Evolutionary conservation across 1,284 basidiomycete genomes (phyloP), one percentile per base, ranked within the genome.

Genomic region (Ustilago vetiveriae): DNA sequence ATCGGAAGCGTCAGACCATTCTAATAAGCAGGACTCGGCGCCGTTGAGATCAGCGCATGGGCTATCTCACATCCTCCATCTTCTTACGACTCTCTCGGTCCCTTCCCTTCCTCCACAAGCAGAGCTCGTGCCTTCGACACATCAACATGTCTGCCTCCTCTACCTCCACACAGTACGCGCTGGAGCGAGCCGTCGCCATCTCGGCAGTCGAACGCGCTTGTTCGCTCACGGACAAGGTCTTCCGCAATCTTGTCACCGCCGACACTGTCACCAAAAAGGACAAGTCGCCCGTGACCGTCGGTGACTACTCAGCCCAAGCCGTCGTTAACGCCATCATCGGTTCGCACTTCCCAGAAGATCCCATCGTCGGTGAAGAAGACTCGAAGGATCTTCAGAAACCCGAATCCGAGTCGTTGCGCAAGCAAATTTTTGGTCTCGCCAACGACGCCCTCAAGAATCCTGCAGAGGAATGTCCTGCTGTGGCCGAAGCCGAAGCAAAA

Each of bases 281-380:
- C 85, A 94, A 94, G 83, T 93, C 91, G 30, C 95, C 95, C 4
- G 95, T 98, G 3, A 98, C 95, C 13, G 92, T 81, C n/a, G 80
- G 80, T 16, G 80, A 81, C 59, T 81, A 74, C 51, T 75, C 76
- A 23, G 79, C 79, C 3, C 80, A 81, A 43, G 80, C 78, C 3
- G 72, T 78, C 3, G 71, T 81, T 24, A 81, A 80, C 58, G 60
- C 69, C 17, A 64, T 81, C 14, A 59, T 81, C 3, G 54, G 56
- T 21, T 58, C 72, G 16, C 88, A 90, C 6, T 98, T 95, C 83
- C 92, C 94, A 0, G 75, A 86, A 0, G 94, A 98, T 83, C 87
- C 87, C 16, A 92, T 98, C 79, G 90, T 98, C 29, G 96, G 94
- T 27, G 96, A 99, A 83, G 96, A 98, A 83, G 93, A 97, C 81